phyloP scores from a whole-genome alignment of 2,329 filamentous ascomycete species.

The Cercospora canescens region DNA sequence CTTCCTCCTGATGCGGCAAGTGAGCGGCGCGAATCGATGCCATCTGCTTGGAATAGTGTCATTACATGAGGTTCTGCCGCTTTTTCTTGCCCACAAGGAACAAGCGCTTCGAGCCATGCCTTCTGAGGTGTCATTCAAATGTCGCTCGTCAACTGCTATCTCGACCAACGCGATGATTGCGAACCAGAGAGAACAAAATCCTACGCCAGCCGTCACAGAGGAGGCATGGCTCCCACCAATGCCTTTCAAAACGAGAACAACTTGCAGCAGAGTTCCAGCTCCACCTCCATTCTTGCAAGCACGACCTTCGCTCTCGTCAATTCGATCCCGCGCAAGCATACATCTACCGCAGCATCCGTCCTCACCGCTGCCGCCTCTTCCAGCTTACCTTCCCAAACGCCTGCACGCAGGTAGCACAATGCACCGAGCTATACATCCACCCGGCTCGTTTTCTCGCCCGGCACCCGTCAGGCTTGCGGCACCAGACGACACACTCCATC shows the following conservation, averaged over 20 bases:
- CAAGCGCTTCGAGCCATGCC: constrained; percentile 16
- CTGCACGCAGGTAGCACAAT: constrained; percentile 17
- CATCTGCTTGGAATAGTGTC: constrained; percentile 29
- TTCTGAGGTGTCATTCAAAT: constrained; percentile 36
- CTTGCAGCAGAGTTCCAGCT: constrained; percentile 19
- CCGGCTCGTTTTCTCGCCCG: constrained; percentile 12
- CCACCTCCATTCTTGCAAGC: constrained; percentile 24
- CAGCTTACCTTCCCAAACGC: constrained; percentile 27
- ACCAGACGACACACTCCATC: constrained; percentile 13
- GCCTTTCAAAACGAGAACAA: constrained; percentile 28
- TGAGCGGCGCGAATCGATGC: constrained; percentile 25
- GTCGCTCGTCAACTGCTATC: constrained; percentile 31
- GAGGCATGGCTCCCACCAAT: constrained; percentile 19
- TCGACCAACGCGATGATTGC: constrained; percentile 19
- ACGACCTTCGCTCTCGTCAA: constrained; percentile 28
- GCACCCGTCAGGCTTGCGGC: neutral
- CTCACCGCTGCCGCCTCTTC: constrained; percentile 30
- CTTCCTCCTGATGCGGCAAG: constrained; percentile 30
- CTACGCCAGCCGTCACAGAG: constrained; percentile 4
- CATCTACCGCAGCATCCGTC: constrained; percentile 18
- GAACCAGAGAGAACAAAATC: neutral
- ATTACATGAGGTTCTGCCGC: constrained; percentile 21
- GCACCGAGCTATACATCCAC: constrained; percentile 17
- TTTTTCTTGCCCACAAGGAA: constrained; percentile 25
- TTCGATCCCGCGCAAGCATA: constrained; percentile 24